Conservation (phyloP, 2,329 filamentous ascomycete genomes). For the Spiromastix sp. region DNA sequence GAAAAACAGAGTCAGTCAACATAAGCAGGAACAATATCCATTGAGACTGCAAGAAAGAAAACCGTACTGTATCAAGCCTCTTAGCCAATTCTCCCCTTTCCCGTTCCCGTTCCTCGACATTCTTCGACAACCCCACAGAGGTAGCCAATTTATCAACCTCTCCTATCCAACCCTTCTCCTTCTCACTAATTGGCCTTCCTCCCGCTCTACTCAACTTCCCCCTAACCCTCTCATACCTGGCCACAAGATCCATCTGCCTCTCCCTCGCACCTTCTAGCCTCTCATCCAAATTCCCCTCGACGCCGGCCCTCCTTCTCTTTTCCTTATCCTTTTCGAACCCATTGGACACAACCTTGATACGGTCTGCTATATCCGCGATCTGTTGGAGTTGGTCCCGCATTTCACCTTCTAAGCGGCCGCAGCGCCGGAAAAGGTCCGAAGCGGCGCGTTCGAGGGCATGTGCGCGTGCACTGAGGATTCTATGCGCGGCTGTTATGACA, state of each 20-base stretch:
- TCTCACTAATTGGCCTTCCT: slow-evolving; percentile 35
- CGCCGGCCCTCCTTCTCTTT: slow-evolving; percentile 19
- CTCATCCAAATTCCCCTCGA: slow-evolving; percentile 26
- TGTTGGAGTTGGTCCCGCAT: slow-evolving; percentile 37
- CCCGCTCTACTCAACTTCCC: slow-evolving; percentile 32
- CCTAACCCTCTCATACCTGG: slow-evolving; percentile 35
- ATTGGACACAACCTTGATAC: slow-evolving; percentile 32
- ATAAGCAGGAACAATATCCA: too few relatives aligned
- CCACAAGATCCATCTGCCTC: slow-evolving; percentile 29
- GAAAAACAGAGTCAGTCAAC: background rate
- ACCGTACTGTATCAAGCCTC: slow-evolving; percentile 29
- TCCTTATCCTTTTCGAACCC: slow-evolving; percentile 17
- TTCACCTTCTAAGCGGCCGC: slow-evolving; percentile 37
- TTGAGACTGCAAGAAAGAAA: too few relatives aligned
- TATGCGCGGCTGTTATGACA: slow-evolving; percentile 37
- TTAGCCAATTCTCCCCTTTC: slow-evolving; percentile 10
- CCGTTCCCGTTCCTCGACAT: slow-evolving; percentile 15
- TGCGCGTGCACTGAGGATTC: slow-evolving; percentile 37
- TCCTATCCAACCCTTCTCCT: slow-evolving; percentile 34
- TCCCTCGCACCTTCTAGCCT: slow-evolving; percentile 31
- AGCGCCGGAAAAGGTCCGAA: slow-evolving; percentile 43
- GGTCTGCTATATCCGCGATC: slow-evolving; percentile 34
- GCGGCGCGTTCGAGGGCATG: slow-evolving; percentile 36
- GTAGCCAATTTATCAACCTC: slow-evolving; percentile 32
- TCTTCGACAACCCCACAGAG: slow-evolving; percentile 22